Conservation (phyloP, 2,329 filamentous ascomycete species). For the Pyrenochaeta sp. region DNA sequence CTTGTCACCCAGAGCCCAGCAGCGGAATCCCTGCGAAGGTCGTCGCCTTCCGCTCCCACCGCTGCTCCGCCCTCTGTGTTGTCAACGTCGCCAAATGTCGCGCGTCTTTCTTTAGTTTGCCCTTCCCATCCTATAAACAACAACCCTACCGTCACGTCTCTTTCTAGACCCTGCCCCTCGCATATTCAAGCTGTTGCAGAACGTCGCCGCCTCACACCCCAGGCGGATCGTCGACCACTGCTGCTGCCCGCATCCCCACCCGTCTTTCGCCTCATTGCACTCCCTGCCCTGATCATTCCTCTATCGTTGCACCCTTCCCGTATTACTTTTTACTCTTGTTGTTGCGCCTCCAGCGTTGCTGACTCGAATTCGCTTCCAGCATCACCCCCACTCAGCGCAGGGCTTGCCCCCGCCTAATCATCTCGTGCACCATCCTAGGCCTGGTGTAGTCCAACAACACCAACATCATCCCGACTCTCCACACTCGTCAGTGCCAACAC, state of each 20-base stretch:
- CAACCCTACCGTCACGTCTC: constrained; percentile 42
- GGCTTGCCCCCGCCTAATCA: constrained; percentile 71
- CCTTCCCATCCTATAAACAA: constrained; percentile 47
- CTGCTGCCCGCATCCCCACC: constrained; percentile 30
- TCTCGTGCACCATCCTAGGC: constrained; percentile 72
- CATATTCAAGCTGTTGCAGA: constrained; percentile 38
- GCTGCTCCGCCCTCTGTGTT: constrained; percentile 43
- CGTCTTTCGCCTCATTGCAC: constrained; percentile 18
- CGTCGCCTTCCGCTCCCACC: constrained; percentile 39
- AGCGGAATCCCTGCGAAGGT: constrained; percentile 44
- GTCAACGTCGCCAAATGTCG: constrained; percentile 35
- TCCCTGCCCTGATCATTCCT: constrained; percentile 25
- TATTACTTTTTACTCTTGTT: constrained; percentile 15
- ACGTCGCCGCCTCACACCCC: constrained; percentile 29
- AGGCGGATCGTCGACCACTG: constrained; percentile 30
- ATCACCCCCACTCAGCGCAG: constrained; percentile 79
- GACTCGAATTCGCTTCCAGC: constrained; percentile 60
- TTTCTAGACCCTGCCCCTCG: constrained; percentile 47
- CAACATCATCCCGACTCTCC: constrained; percentile 68
- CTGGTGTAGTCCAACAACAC: constrained; percentile 69
- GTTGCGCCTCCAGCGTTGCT: constrained; percentile 34
- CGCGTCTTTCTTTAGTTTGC: constrained; percentile 35
- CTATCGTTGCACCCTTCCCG: constrained; percentile 5
- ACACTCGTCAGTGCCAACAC: constrained; percentile 66
- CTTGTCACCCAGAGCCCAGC: constrained; percentile 38